These are phyloP conservation scores for Neurospora sp. DNA, from an alignment of 495 filamentous ascomycete genomes.

Conservation along the genomic window DNA sequence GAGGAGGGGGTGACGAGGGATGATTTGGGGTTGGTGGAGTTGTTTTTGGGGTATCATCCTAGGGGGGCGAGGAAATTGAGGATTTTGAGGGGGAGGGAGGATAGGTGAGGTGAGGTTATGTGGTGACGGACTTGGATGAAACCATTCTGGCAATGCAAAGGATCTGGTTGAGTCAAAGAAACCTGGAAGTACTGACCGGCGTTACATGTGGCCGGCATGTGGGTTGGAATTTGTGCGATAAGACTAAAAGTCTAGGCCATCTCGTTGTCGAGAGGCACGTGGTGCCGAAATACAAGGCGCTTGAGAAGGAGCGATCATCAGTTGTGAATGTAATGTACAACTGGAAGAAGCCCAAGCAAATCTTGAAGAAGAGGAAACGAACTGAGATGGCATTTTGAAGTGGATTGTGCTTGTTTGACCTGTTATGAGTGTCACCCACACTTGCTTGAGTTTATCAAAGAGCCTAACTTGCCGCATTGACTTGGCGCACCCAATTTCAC, in stretches of 20 bases:
- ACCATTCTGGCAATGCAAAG: too few species aligned
- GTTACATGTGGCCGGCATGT: not conserved
- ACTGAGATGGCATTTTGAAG: not conserved
- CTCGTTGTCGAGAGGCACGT: not conserved
- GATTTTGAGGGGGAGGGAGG: not conserved
- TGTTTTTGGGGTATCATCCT: conserved; percentile 11
- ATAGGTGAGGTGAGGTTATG: too few species aligned
- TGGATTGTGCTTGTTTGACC: not conserved
- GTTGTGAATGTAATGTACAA: not conserved
- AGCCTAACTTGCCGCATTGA: too few species aligned
- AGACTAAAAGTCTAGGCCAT: not conserved
- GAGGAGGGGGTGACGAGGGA: not conserved
- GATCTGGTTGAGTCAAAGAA: not conserved
- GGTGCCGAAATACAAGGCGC: not conserved
- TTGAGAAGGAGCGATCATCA: not conserved
- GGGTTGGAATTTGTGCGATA: not conserved
- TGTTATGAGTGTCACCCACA: not conserved
- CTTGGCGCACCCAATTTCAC: too few species aligned
- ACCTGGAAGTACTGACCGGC: not conserved
- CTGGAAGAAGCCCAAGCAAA: not conserved
- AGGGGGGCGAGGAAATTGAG: not conserved
- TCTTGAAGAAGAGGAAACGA: not conserved
- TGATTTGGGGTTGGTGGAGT: conserved; percentile 4
- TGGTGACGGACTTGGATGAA: too few species aligned
- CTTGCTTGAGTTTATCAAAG: not conserved